These are phyloP conservation scores for Phytophthora tentaculata DNA, from an alignment of 352 stramenopile genomes.

Conservation along the genomic window DNA sequence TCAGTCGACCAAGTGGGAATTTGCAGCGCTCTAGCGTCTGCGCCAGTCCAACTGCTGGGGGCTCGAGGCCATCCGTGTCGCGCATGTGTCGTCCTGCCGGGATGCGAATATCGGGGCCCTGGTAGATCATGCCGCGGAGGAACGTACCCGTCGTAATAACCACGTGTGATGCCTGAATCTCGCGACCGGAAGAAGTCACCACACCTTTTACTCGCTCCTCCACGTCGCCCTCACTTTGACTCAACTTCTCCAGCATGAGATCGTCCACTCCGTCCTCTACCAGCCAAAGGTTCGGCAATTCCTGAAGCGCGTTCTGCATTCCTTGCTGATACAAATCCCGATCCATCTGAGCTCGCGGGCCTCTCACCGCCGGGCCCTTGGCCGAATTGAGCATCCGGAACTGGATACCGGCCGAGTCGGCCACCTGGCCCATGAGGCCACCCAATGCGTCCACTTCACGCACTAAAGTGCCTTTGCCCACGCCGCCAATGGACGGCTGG, in stretches of 20 bases:
- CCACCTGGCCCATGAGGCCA: conserved; percentile 97
- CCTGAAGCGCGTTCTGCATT: conserved; percentile 91
- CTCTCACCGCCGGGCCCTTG: conserved; percentile 91
- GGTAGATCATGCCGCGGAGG: conserved; percentile 95
- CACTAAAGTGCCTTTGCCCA: conserved; percentile 98
- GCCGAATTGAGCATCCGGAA: conserved; percentile 97
- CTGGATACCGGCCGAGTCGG: conserved; percentile 96
- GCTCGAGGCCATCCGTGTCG: conserved; percentile 87
- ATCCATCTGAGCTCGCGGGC: conserved; percentile 96
- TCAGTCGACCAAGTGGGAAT: conserved; percentile 95
- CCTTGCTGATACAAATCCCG: conserved; percentile 96
- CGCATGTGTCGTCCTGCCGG: conserved; percentile 94
- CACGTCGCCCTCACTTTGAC: conserved; percentile 13
- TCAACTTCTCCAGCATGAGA: conserved; percentile 76
- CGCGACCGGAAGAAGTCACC: conserved; percentile 58
- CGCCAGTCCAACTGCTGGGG: conserved; percentile 94
- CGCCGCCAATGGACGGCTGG: conserved; percentile 96
- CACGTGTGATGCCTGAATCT: conserved; percentile 64
- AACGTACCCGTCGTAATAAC: conserved; percentile 99
- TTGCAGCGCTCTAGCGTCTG: conserved; percentile 92
- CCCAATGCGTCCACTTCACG: conserved; percentile 98
- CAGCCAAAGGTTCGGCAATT: conserved; percentile 90
- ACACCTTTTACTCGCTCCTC: conserved; percentile 74
- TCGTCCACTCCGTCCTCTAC: conserved; percentile 96
- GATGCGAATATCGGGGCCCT: conserved; percentile 92